These are phyloP conservation scores for Knufia fluminis DNA, from an alignment of 2,329 filamentous ascomycete species.

Conservation along the genomic window DNA sequence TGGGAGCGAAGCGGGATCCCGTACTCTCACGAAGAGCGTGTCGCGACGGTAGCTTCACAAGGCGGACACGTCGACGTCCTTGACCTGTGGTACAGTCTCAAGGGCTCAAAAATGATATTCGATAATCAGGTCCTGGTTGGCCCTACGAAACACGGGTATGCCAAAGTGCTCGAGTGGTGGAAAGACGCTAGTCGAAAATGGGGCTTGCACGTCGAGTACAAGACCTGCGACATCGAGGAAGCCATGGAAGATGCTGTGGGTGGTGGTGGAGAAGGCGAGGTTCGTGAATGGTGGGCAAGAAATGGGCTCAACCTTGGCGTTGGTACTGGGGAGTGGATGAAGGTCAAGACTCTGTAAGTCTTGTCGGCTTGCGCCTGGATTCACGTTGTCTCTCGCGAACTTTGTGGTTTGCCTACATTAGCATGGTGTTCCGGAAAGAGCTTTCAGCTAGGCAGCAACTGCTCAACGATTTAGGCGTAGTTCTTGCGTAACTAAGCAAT, in stretches of 20 bases:
- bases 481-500: too few species aligned
- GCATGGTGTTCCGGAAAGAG: not conserved
- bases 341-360: constrained; percentile 58
- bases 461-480: not conserved
- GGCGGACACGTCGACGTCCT: constrained; percentile 78
- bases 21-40: constrained; percentile 67
- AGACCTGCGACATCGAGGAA: constrained; percentile 91
- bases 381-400: too few species aligned
- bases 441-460: not conserved
- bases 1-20: constrained; percentile 77
- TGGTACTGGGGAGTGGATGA: constrained; percentile 83
- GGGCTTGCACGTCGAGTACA: constrained; percentile 74
- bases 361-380: not conserved
- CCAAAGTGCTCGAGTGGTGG: constrained; percentile 88
- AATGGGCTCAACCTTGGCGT: constrained; percentile 75
- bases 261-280: constrained; percentile 56
- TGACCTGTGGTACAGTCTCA: constrained; percentile 68
- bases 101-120: constrained; percentile 69
- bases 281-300: constrained; percentile 77
- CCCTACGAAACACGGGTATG: constrained; percentile 77
- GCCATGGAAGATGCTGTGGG: constrained; percentile 79
- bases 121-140: constrained; percentile 76
- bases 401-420: not conserved
- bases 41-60: constrained; percentile 74
- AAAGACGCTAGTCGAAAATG: constrained; percentile 41